phyloP scores from a whole-genome alignment of 1,284 basidiomycete species.

The Stygiomarasmius scandens region DNA sequence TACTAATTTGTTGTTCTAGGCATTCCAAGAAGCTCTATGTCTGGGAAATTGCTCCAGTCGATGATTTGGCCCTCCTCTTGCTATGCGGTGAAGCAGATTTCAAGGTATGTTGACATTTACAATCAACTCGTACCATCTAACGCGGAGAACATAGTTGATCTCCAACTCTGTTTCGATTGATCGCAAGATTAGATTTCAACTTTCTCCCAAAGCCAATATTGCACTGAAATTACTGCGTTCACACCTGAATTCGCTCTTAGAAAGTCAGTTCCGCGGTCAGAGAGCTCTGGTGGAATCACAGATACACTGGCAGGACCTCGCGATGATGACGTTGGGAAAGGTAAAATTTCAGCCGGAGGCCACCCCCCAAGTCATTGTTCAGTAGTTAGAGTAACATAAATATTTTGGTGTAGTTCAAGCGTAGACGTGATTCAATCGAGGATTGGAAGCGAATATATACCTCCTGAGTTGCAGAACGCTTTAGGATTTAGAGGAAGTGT shows the following conservation, averaged over 20 bases:
- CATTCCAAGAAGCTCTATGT: slow-evolving; percentile 92
- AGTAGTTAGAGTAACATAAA: too few relatives aligned
- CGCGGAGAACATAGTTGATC: slow-evolving; percentile 55
- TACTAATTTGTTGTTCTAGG: slow-evolving; percentile 45
- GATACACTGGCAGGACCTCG: slow-evolving; percentile 71
- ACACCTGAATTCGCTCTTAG: slow-evolving; percentile 66
- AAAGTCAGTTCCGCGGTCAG: slow-evolving; percentile 61
- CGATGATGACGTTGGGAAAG: slow-evolving; percentile 62
- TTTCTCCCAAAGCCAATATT: slow-evolving; percentile 73
- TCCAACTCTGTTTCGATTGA: slow-evolving; percentile 81
- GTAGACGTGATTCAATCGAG: too few relatives aligned
- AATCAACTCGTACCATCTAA: not conserved
- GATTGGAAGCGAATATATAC: too few relatives aligned
- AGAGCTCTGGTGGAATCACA: slow-evolving; percentile 64
- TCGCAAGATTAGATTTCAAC: slow-evolving; percentile 79
- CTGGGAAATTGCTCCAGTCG: slow-evolving; percentile 94
- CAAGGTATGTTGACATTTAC: slow-evolving; percentile 60
- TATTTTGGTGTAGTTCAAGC: too few relatives aligned
- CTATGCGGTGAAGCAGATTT: slow-evolving; percentile 93
- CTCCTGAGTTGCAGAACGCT: too few relatives aligned
- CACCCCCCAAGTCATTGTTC: slow-evolving; percentile 13
- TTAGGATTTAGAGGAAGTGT: not conserved
- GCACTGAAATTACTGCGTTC: slow-evolving; percentile 83
- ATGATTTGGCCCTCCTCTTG: slow-evolving; percentile 82
- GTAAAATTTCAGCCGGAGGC: slow-evolving; percentile 34